These are phyloP conservation scores for Cordia subcordata DNA, from an alignment of 257 asterid species.

Conservation along the genomic window DNA sequence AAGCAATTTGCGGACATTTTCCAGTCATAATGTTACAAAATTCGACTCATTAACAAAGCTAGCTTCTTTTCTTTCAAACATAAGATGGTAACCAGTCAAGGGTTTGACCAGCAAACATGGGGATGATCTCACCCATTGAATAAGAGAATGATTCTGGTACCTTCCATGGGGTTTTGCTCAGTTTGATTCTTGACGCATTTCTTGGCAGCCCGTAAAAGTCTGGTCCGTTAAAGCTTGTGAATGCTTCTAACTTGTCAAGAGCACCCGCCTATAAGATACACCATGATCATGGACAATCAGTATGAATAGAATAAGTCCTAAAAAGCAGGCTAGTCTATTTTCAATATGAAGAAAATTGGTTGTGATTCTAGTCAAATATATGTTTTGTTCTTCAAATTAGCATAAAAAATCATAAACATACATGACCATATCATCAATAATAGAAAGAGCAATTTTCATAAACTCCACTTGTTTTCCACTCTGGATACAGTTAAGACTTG, in stretches of 20 bases:
- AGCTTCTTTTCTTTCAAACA: conserved; percentile 4
- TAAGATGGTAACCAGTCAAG: conserved; percentile 69
- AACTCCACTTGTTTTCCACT: too few relatives aligned
- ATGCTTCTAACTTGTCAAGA: conserved; percentile 82
- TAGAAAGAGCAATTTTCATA: too few relatives aligned
- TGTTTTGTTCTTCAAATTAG: too few relatives aligned
- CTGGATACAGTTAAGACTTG: too few relatives aligned
- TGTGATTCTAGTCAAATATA: too few relatives aligned
- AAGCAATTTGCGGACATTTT: background rate
- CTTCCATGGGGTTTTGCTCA: conserved; percentile 69
- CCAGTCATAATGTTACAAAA: background rate
- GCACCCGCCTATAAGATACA: conserved; percentile 58
- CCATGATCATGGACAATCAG: background rate
- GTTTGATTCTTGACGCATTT: conserved; percentile 54
- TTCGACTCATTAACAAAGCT: background rate
- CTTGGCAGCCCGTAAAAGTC: conserved; percentile 87
- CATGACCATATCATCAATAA: too few relatives aligned
- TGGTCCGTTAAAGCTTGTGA: conserved; percentile 93
- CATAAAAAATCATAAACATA: too few relatives aligned
- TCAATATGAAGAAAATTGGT: too few relatives aligned
- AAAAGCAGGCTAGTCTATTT: too few relatives aligned
- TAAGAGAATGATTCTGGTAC: conserved; percentile 69
- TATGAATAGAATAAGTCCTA: background rate
- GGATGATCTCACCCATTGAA: conserved; percentile 59
- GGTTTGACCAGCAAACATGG: conserved; percentile 84